Conservation (phyloP, 2,329 filamentous ascomycete species). For the Apiospora saccharicola region DNA sequence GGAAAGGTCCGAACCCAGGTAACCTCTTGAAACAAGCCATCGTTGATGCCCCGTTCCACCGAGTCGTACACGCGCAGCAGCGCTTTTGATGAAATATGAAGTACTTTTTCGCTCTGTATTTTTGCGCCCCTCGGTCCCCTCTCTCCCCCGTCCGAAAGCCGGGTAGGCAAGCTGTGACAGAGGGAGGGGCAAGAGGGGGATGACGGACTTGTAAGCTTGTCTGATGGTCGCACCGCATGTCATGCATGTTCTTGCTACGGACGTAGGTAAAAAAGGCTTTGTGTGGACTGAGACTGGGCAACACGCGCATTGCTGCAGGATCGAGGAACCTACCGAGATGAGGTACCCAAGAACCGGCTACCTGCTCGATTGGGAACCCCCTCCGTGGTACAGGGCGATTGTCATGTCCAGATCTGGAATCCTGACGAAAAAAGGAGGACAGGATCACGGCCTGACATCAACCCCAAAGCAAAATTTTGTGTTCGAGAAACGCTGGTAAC, state of each 20-base stretch:
- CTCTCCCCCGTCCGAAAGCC: constrained; percentile 7
- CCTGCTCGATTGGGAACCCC: constrained; percentile 33
- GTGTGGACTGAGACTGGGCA: constrained; percentile 11
- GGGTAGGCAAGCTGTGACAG: constrained; percentile 3
- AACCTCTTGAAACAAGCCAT: constrained; percentile 21
- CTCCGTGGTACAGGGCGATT: background rate
- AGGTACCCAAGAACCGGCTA: constrained; percentile 42
- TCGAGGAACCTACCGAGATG: constrained; percentile 45
- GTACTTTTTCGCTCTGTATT: background rate
- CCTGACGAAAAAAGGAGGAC: background rate
- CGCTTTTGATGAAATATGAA: background rate
- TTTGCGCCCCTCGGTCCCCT: background rate
- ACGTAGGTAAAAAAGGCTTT: constrained; percentile 25
- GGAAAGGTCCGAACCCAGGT: constrained; percentile 2
- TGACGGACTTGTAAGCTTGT: constrained; percentile 23
- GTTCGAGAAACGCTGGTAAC: background rate
- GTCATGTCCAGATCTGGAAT: background rate
- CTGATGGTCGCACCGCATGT: constrained; percentile 26
- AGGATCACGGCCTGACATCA: background rate
- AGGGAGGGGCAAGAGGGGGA: background rate
- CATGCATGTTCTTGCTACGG: constrained; percentile 28
- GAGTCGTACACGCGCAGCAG: background rate
- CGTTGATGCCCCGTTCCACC: constrained; percentile 8
- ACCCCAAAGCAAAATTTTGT: background rate
- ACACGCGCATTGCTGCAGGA: constrained; percentile 44